Percentiles rank a stretch among this genome's conserved stretches.
These are phyloP conservation scores for Vaccinium myrtillus DNA, from an alignment of 148 eudicot genomes.

Conservation along the genomic window DNA sequence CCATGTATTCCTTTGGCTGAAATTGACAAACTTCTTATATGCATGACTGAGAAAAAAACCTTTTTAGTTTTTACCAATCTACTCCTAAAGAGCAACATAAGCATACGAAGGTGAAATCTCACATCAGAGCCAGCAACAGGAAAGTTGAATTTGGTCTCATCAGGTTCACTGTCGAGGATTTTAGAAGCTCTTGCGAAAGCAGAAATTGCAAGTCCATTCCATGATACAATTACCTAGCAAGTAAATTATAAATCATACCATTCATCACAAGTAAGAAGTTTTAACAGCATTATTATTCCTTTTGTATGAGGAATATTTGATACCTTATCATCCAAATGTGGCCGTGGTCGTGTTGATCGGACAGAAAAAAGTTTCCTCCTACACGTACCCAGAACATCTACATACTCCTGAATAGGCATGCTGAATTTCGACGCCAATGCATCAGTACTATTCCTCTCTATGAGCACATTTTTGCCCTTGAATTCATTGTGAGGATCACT, in stretches of 20 bases:
- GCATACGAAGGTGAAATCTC: constrained; percentile 27
- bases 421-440: constrained; percentile 68
- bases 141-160: constrained; percentile 56
- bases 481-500: constrained; percentile 96
- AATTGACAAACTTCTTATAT: neutral
- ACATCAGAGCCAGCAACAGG: constrained; percentile 75
- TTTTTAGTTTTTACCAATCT: neutral
- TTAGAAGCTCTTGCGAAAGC: constrained; percentile 89
- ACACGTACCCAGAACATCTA: constrained; percentile 56
- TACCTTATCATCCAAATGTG: constrained; percentile 96
- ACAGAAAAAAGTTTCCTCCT: constrained; percentile 65
- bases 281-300: neutral
- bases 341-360: constrained; percentile 70
- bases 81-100: neutral
- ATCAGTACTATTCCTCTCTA: constrained; percentile 68
- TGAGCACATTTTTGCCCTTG: constrained; percentile 80
- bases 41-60: neutral
- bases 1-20: constrained; percentile 73
- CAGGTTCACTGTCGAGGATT: constrained; percentile 70
- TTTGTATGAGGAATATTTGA: neutral
- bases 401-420: constrained; percentile 55
- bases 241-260: constrained; percentile 1
- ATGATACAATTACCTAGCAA: constrained; percentile 85
- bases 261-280: constrained; percentile 5
- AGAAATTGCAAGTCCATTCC: constrained; percentile 95